Percentiles rank a stretch among this genome's conserved stretches.
phyloP scores from a whole-genome alignment of 345 rosid species.

The Punica granatum region DNA sequence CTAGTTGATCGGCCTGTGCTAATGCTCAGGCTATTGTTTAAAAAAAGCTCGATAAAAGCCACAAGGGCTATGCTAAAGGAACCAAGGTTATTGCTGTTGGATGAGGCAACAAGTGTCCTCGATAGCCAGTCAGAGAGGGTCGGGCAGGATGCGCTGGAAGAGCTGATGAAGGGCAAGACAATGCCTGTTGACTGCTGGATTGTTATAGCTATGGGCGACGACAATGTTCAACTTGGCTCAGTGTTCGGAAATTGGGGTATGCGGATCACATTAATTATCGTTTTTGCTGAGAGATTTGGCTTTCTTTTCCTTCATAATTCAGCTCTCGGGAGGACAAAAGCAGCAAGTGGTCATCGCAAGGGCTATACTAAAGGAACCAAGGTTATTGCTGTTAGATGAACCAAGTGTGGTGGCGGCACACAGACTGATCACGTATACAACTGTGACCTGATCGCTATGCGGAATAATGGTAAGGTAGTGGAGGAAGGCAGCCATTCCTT shows the following conservation, averaged over 20 bases:
- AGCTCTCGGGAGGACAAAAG: constrained; percentile 64
- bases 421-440: constrained; percentile 48
- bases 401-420: constrained; percentile 70
- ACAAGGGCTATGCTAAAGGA: constrained; percentile 54
- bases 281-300: no score
- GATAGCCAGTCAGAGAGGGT: constrained; percentile 50
- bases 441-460: constrained; percentile 46
- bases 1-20: no score
- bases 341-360: constrained; percentile 68
- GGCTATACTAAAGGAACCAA: constrained; percentile 47
- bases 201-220: no score
- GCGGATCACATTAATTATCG: no score
- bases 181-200: no score
- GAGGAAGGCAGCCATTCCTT: constrained; percentile 58
- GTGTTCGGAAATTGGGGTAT: no score
- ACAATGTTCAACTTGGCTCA: no score
- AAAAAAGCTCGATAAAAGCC: no score
- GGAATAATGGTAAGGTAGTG: constrained; percentile 49
- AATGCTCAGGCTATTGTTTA: no score
- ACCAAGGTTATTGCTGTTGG: constrained; percentile 42
- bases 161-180: constrained; percentile 59
- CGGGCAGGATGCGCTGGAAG: constrained; percentile 57
- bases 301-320: no score
- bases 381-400: constrained; percentile 51
- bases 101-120: no score